phyloP scores from a whole-genome alignment of 139 green algal genomes.

The Coelastrella sp. region DNA sequence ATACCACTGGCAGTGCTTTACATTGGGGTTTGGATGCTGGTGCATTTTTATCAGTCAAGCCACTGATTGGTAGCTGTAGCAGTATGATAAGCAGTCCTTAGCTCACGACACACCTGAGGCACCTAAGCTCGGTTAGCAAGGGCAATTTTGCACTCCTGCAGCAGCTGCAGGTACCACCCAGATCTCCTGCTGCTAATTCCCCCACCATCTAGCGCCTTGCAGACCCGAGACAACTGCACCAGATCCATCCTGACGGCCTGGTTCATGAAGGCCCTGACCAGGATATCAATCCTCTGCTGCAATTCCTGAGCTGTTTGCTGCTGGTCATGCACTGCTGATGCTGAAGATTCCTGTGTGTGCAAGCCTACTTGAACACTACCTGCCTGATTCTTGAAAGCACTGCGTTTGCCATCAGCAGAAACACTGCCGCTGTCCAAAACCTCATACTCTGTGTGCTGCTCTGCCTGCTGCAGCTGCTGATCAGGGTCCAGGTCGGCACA shows the following conservation, averaged over 20 bases:
- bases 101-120: not conserved
- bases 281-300: not conserved
- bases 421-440: too few species aligned
- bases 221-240: slow-evolving; percentile 13
- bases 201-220: slow-evolving; percentile 3
- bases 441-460: too few species aligned
- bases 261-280: not conserved
- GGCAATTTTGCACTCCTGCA: slow-evolving; percentile 26
- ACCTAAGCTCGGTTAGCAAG: slow-evolving; percentile 8
- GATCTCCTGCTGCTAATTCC: not conserved
- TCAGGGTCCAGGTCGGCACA: not conserved
- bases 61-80: not conserved
- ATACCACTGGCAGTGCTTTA: too few species aligned
- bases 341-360: too few species aligned
- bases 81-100: too few species aligned
- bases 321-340: too few species aligned
- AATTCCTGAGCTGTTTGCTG: not conserved
- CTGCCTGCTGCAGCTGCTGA: not conserved
- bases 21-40: too few species aligned
- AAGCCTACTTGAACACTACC: too few species aligned
- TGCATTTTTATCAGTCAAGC: too few species aligned
- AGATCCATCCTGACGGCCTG: slow-evolving; percentile 2
- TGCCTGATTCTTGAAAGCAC: too few species aligned
- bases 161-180: not conserved
- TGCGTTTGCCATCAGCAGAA: too few species aligned